Evolutionary conservation across 2,329 filamentous ascomycete species (phyloP).

Genomic region (Alternaria metachromatica): DNA sequence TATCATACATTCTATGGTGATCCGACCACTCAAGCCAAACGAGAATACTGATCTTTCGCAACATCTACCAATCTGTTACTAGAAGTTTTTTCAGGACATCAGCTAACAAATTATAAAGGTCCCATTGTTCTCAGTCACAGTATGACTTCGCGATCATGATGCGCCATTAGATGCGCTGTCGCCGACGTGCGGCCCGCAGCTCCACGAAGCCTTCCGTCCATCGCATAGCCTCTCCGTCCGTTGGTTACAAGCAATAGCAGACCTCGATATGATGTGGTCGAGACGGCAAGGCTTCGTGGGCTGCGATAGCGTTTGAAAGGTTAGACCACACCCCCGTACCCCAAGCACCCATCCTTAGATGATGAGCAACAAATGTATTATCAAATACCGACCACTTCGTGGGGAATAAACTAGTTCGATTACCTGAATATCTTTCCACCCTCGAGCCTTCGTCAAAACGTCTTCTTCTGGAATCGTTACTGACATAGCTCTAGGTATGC

Average conservation of each 20-base stretch:
- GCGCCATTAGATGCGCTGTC: background rate
- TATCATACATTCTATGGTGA: slow-evolving; percentile 51
- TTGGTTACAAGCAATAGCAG: slow-evolving; percentile 3
- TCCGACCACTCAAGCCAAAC: slow-evolving; percentile 51
- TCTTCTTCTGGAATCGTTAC: slow-evolving; percentile 1
- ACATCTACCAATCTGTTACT: slow-evolving; percentile 10
- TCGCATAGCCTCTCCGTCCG: background rate
- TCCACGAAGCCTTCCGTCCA: background rate
- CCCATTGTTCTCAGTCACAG: background rate
- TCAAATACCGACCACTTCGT: slow-evolving; percentile 49
- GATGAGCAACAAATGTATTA: slow-evolving; percentile 50
- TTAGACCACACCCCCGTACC: slow-evolving; percentile 19
- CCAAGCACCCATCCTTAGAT: slow-evolving; percentile 20
- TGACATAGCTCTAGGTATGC: slow-evolving; percentile 22
- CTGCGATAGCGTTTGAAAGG: slow-evolving; percentile 19
- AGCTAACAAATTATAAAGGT: slow-evolving; percentile 27
- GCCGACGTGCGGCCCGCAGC: background rate
- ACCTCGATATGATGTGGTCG: background rate
- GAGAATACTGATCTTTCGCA: slow-evolving; percentile 44
- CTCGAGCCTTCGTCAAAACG: background rate
- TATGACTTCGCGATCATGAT: background rate
- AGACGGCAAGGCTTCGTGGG: slow-evolving; percentile 16
- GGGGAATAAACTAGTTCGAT: slow-evolving; percentile 50
- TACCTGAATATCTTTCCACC: slow-evolving; percentile 42
- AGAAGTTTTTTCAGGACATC: slow-evolving; percentile 5